These are phyloP conservation scores for Neurospora sp. DNA, from an alignment of 495 filamentous ascomycete genomes.

Conservation along the genomic window DNA sequence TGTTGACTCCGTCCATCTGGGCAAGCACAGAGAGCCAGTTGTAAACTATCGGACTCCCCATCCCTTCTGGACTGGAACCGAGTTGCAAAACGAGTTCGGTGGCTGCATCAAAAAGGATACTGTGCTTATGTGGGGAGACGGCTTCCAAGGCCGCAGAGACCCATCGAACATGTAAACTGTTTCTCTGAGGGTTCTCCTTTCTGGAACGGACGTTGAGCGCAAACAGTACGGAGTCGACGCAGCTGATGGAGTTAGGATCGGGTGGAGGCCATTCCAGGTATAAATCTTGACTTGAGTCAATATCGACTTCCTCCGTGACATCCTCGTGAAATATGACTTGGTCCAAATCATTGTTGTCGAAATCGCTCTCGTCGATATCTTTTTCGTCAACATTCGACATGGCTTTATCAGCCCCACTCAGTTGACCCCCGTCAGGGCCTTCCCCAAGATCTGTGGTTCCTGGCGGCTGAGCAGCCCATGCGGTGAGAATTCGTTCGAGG, in stretches of 20 bases:
- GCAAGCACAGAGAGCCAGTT: constrained; percentile 22
- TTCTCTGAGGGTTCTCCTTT: background rate
- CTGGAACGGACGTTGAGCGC: background rate
- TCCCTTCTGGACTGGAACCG: background rate
- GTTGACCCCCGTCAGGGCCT: background rate
- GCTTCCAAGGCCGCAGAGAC: constrained; percentile 4
- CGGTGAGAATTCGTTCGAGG: background rate
- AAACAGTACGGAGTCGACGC: background rate
- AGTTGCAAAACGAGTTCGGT: constrained; percentile 5
- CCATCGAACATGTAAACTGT: background rate
- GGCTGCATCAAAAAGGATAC: constrained; percentile 8
- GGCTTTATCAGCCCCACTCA: background rate
- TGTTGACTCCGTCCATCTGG: constrained; percentile 10
- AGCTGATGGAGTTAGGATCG: background rate
- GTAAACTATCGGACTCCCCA: constrained; percentile 7
- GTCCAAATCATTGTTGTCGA: background rate
- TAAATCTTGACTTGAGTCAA: background rate
- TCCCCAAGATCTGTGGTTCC: background rate
- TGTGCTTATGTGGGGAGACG: constrained; percentile 1
- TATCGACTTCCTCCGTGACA: background rate
- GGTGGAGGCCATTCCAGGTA: background rate
- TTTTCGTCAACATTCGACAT: background rate
- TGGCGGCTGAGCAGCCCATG: background rate
- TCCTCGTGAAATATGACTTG: background rate
- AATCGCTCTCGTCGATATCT: background rate